phyloP scores from a whole-genome alignment of 345 rosid species.

The Reutealis trisperma region DNA sequence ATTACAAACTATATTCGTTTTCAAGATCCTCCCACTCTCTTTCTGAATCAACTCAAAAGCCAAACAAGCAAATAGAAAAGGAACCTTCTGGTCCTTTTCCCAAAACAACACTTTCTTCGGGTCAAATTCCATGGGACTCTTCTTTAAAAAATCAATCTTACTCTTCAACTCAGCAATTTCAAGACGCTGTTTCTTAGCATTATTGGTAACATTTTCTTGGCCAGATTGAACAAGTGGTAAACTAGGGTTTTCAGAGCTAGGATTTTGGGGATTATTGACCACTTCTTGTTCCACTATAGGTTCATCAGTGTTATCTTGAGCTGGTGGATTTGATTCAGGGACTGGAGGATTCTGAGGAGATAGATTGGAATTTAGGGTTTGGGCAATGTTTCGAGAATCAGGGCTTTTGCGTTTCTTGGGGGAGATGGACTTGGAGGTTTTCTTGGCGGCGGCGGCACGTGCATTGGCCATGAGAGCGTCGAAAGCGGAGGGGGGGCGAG shows the following conservation, averaged over 20 bases:
- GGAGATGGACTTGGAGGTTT: constrained; percentile 40
- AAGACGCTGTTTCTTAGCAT: constrained; percentile 26
- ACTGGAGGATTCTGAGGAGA: background rate
- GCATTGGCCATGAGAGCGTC: constrained; percentile 84
- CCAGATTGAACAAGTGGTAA: background rate
- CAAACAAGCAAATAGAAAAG: constrained; percentile 67
- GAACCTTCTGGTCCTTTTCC: constrained; percentile 77
- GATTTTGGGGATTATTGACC: constrained; percentile 24
- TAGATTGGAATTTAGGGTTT: constrained; percentile 1
- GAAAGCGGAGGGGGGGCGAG: constrained; percentile 80
- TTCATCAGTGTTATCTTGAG: background rate
- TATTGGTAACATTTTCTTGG: constrained; percentile 18
- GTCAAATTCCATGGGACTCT: constrained; percentile 61
- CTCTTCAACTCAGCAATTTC: constrained; percentile 50
- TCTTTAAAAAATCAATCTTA: constrained; percentile 60
- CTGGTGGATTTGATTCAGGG: background rate
- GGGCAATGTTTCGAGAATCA: constrained; percentile 22
- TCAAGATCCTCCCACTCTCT: constrained; percentile 74
- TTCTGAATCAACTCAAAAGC: constrained; percentile 72
- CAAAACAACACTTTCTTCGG: constrained; percentile 59
- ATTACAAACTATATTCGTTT: constrained; percentile 84
- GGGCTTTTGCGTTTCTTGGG: constrained; percentile 51
- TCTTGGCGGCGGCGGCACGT: constrained; percentile 51
- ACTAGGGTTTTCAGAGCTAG: constrained; percentile 16
- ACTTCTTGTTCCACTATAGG: background rate